Percentiles rank a stretch among this genome's conserved stretches.
Conservation (phyloP, 176 grass and related monocot genomes). For the Microstegium vimineum region DNA sequence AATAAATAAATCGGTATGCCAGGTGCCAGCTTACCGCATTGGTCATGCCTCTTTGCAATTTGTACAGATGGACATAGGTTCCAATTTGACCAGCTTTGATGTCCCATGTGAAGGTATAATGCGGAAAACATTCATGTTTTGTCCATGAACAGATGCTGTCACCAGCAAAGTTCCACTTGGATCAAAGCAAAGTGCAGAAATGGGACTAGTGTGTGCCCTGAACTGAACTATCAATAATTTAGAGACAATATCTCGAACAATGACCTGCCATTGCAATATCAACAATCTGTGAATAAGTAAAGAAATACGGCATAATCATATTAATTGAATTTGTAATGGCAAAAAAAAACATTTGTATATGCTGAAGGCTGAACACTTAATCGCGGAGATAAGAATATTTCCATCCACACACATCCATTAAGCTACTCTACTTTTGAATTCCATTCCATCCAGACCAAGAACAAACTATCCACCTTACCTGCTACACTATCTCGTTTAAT, state of each 20-base stretch:
- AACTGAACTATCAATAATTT: slow-evolving; percentile 92
- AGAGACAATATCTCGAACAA: slow-evolving; percentile 87
- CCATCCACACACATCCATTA: not conserved
- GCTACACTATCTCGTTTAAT: not conserved
- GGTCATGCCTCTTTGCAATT: slow-evolving; percentile 89
- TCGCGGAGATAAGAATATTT: not conserved
- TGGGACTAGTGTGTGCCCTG: slow-evolving; percentile 83
- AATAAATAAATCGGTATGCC: slow-evolving; percentile 20
- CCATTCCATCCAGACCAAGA: not conserved
- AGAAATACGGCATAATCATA: not conserved
- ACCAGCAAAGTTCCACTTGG: slow-evolving; percentile 93
- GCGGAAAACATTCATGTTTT: slow-evolving; percentile 84
- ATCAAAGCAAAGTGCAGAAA: slow-evolving; percentile 96
- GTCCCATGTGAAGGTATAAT: slow-evolving; percentile 66
- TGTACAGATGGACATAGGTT: slow-evolving; percentile 77
- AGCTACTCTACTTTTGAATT: slow-evolving; percentile 3
- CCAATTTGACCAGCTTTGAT: slow-evolving; percentile 58
- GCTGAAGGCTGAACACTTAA: not conserved
- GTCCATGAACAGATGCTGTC: slow-evolving; percentile 92
- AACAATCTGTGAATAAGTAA: slow-evolving; percentile 20
- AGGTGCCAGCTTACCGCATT: slow-evolving; percentile 58
- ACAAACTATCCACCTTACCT: not conserved
- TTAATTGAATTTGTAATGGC: not conserved
- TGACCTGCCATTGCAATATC: slow-evolving; percentile 58
- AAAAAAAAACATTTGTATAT: not conserved